Evolutionary conservation across 176 grass and related monocot genomes (phyloP).

Genomic region (Luzula sylvatica): DNA sequence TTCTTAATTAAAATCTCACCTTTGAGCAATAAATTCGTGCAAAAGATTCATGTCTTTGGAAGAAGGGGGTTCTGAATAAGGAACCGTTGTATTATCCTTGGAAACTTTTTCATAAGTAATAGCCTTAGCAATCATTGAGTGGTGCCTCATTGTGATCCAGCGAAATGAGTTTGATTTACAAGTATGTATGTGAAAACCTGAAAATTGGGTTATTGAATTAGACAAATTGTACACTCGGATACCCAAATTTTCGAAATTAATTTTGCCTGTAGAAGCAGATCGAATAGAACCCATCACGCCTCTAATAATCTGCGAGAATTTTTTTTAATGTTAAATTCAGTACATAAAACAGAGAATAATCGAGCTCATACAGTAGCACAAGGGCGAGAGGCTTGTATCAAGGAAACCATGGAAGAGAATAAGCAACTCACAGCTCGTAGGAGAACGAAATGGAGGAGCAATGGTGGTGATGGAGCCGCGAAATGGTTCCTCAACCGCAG

Average conservation of each 20-base stretch:
- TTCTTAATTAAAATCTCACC: slow-evolving; percentile 26
- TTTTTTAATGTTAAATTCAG: too few species aligned
- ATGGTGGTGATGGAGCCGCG: not conserved
- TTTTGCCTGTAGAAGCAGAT: slow-evolving; percentile 41
- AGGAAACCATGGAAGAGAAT: slow-evolving; percentile 24
- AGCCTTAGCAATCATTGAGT: slow-evolving; percentile 29
- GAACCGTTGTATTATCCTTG: slow-evolving; percentile 62
- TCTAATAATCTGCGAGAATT: slow-evolving; percentile 49
- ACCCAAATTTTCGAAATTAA: not conserved
- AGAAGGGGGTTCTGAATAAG: slow-evolving; percentile 65
- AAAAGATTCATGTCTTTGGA: slow-evolving; percentile 63
- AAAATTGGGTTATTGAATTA: slow-evolving; percentile 17
- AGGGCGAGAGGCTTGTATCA: slow-evolving; percentile 21
- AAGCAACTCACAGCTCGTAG: not conserved
- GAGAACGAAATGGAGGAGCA: not conserved
- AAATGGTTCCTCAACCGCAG: slow-evolving; percentile 1
- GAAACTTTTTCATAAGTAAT: slow-evolving; percentile 39
- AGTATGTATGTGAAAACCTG: slow-evolving; percentile 38
- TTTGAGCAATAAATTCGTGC: slow-evolving; percentile 58
- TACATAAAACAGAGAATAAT: slow-evolving; percentile 2
- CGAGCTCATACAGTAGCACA: slow-evolving; percentile 33
- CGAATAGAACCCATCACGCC: slow-evolving; percentile 32
- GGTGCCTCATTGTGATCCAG: slow-evolving; percentile 28
- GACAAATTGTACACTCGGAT: not conserved
- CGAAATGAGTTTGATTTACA: slow-evolving; percentile 25